phyloP scores from a whole-genome alignment of 148 eudicot species.

The Vaccinium darrowii region DNA sequence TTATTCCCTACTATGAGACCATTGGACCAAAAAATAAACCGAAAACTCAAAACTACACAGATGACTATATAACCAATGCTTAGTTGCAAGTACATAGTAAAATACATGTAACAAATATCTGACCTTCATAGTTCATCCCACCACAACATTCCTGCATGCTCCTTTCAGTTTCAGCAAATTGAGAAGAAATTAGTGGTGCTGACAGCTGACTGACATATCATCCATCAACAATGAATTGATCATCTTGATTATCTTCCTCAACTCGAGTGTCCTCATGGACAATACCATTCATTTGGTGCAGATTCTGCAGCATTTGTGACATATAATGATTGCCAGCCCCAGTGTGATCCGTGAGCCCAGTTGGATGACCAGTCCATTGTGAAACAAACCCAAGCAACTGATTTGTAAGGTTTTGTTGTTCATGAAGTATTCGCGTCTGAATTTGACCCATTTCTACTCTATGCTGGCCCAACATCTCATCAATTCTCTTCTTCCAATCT shows the following conservation, averaged over 20 bases:
- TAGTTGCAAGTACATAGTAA: conserved; percentile 8
- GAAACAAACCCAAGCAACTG: conserved; percentile 79
- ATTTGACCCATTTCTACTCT: conserved; percentile 73
- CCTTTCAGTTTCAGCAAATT: not conserved
- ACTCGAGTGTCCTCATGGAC: conserved; percentile 76
- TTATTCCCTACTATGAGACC: conserved; percentile 15
- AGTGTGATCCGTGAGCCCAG: conserved; percentile 72
- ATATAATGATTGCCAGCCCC: conserved; percentile 73
- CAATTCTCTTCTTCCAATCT: conserved; percentile 79
- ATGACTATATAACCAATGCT: conserved; percentile 14
- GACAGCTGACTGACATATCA: conserved; percentile 16
- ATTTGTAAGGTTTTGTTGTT: conserved; percentile 71
- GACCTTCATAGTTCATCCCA: conserved; percentile 14
- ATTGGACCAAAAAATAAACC: not conserved
- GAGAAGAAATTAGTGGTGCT: not conserved
- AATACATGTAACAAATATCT: not conserved
- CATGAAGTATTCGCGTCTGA: conserved; percentile 75
- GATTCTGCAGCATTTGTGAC: conserved; percentile 82
- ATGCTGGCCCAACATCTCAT: conserved; percentile 66
- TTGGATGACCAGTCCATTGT: conserved; percentile 84
- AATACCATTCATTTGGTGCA: conserved; percentile 81
- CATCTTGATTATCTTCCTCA: conserved; percentile 81
- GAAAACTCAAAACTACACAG: not conserved
- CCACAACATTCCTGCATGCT: not conserved
- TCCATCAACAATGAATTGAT: conserved; percentile 89